Base-by-base conservation (phyloP, 2,329 filamentous ascomycete species). In the Diaporthe velutina region DNA sequence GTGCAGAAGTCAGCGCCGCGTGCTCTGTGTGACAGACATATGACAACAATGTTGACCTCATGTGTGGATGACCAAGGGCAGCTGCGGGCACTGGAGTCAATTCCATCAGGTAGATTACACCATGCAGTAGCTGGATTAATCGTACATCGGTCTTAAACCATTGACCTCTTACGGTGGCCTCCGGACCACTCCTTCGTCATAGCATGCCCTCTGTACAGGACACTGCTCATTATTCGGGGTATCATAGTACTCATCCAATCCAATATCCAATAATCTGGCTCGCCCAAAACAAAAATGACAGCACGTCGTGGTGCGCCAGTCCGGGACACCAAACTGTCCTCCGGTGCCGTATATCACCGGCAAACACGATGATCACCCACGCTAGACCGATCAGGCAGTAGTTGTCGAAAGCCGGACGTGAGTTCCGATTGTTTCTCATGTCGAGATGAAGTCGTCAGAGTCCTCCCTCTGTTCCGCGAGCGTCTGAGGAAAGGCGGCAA, bases 401-500 rank as follows among this genome's bases (percentile, higher is more conserved):
- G 33, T 42, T 28, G 19, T 28, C 7, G 2, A 33, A 45, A 25
- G 30, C 2, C 19, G 4, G 8, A 5, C 19, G 8, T 5, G 28
- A 25, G 2, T 28, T 1, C 30, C 8, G 3, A 4, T 3, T 19
- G 35, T 38, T 57, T 45, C 77, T 54, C 74, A 75, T 6, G 80
- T 89, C 12, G 87, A 87, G 42, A 94, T 90, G 73, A 95, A 94
- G 50, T 90, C 84, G 79, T 93, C 85, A 1, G 93, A 93, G 79
- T 94, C 93, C 70, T 90, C 85, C 82, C 93, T 86, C 80, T 95
- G 93, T 82, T 95, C 86, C 30, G 86, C 86, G 78, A 91, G 93
- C 2, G 91, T 91, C 82, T 95, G 88, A 0, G 91, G 92, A 80
- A 96, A 96, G 10, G 93, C 93, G 0, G 93, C 94, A 55, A 96